phyloP scores from a whole-genome alignment of 2,329 filamentous ascomycete genomes.

The Incumbomyces lentus region DNA sequence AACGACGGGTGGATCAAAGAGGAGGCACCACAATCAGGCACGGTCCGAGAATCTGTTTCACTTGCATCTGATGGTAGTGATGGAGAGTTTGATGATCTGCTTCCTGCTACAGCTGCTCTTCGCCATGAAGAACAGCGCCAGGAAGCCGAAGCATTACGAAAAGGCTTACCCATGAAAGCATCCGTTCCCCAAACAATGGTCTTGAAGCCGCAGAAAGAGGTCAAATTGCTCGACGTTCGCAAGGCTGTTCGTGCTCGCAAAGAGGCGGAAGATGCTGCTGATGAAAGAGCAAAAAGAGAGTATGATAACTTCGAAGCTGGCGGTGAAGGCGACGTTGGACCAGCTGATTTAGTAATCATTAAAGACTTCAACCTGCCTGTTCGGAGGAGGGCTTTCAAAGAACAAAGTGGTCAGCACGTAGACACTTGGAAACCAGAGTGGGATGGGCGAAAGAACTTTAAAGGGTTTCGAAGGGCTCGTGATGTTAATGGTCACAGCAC shows the following conservation, averaged over 20 bases:
- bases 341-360: constrained; percentile 56
- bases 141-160: constrained; percentile 42
- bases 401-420: constrained; percentile 24
- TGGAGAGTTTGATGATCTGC: constrained; percentile 59
- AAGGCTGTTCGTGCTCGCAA: constrained; percentile 49
- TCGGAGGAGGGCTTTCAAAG: constrained; percentile 22
- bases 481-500: constrained; percentile 25
- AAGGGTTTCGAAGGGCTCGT: constrained; percentile 53
- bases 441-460: constrained; percentile 96
- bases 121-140: constrained; percentile 59
- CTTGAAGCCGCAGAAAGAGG: constrained; percentile 33
- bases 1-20: constrained; percentile 13
- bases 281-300: constrained; percentile 40
- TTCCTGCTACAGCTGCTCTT: constrained; percentile 64
- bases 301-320: constrained; percentile 50
- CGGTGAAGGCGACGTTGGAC: constrained; percentile 55
- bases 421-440: constrained; percentile 76
- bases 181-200: not conserved
- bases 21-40: constrained; percentile 22
- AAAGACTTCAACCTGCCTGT: constrained; percentile 60
- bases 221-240: constrained; percentile 57
- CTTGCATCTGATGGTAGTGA: constrained; percentile 26
- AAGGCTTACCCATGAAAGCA: constrained; percentile 19
- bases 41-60: constrained; percentile 22
- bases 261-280: constrained; percentile 43